Evolutionary conservation across 129 eudicot species (phyloP).

Genomic region (Gnaphalium uliginosum): DNA sequence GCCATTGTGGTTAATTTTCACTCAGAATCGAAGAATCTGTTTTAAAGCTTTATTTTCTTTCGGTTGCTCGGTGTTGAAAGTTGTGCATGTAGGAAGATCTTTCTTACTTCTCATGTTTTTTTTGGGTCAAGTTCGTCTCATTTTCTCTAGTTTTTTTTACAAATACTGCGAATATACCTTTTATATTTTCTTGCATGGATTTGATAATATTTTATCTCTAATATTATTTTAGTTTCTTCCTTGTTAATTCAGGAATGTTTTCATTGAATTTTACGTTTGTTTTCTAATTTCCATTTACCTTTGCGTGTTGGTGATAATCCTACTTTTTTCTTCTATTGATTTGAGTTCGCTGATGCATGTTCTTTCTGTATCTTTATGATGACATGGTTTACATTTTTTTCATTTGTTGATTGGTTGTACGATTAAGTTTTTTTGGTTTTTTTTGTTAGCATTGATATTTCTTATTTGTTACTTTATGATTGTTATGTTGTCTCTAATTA

Average conservation of each 20-base stretch:
- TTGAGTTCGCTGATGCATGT: background rate
- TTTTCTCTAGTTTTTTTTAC: slow-evolving; percentile 18
- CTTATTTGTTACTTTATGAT: background rate
- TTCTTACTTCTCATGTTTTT: slow-evolving; percentile 26
- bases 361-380: slow-evolving; percentile 20
- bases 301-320: background rate
- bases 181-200: slow-evolving; percentile 26
- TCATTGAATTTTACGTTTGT: slow-evolving; percentile 12
- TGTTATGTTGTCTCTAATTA: slow-evolving; percentile 5
- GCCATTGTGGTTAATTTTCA: slow-evolving; percentile 37
- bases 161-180: slow-evolving; percentile 24
- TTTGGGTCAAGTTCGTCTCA: slow-evolving; percentile 20
- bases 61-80: slow-evolving; percentile 31
- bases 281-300: slow-evolving; percentile 17
- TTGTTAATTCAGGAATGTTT: slow-evolving; percentile 17
- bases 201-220: slow-evolving; percentile 29
- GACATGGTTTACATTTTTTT: slow-evolving; percentile 18
- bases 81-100: slow-evolving; percentile 32
- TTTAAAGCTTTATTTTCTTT: slow-evolving; percentile 29
- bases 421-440: background rate
- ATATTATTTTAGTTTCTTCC: background rate
- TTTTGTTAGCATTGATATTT: background rate
- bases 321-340: slow-evolving; percentile 11
- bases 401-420: background rate
- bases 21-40: slow-evolving; percentile 27